Evolutionary conservation across 1,284 basidiomycete species (phyloP).

Genomic region (Tilletiaria anomala): DNA sequence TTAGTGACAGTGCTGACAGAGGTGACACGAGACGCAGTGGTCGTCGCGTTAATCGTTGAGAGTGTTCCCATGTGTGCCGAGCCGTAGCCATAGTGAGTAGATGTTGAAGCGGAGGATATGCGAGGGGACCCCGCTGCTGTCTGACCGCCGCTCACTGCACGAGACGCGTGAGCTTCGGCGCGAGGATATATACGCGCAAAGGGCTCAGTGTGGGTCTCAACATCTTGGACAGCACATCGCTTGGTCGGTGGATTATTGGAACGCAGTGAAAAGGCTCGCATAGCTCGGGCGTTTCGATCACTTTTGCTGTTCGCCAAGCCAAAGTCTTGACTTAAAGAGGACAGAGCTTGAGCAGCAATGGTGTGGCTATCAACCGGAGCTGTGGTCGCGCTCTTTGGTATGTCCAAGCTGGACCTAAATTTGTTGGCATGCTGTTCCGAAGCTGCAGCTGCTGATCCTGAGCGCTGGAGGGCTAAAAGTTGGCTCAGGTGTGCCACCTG

Average conservation of each 20-base stretch:
- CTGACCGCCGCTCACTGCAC: constrained; percentile 4
- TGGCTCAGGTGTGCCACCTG: background rate
- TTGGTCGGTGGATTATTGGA: background rate
- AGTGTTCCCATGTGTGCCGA: too few species aligned
- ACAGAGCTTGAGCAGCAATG: background rate
- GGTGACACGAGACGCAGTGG: too few species aligned
- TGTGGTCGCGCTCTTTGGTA: too few species aligned
- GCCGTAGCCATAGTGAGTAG: too few species aligned
- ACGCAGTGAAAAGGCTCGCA: background rate
- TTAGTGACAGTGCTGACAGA: too few species aligned
- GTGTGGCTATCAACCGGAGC: too few species aligned
- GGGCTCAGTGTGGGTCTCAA: background rate
- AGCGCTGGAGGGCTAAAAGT: background rate
- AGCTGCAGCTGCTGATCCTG: background rate
- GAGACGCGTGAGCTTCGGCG: constrained; percentile 5
- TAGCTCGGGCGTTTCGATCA: too few species aligned
- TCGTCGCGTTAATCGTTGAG: too few species aligned
- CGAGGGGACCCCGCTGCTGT: too few species aligned
- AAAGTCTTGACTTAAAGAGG: background rate
- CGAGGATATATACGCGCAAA: background rate
- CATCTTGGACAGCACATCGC: background rate
- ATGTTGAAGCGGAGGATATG: too few species aligned
- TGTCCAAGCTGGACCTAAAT: too few species aligned
- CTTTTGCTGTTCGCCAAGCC: too few species aligned
- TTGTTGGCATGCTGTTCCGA: background rate